Conservation (phyloP, 495 filamentous ascomycete genomes). For the Penicillium steckii region DNA sequence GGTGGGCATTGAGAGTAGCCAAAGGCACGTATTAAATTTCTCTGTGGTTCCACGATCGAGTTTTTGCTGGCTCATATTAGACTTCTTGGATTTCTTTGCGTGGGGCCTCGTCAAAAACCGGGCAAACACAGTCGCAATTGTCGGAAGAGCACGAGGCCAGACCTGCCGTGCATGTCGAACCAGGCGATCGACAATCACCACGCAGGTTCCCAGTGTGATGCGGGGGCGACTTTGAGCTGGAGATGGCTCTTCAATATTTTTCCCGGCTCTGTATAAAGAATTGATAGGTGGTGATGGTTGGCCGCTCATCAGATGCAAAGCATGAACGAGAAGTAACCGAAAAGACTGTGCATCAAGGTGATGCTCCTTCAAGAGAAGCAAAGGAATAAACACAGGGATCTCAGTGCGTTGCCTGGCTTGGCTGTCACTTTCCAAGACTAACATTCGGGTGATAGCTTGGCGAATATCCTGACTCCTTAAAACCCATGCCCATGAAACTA, state of each 20-base stretch:
- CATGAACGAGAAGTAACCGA: slow-evolving; percentile 42
- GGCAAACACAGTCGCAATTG: slow-evolving; percentile 41
- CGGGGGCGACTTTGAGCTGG: slow-evolving; percentile 9
- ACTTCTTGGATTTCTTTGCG: background rate
- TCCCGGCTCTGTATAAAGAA: background rate
- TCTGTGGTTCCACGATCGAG: slow-evolving; percentile 27
- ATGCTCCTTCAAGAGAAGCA: slow-evolving; percentile 48
- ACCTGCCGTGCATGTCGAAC: slow-evolving; percentile 56
- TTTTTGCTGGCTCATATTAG: slow-evolving; percentile 1
- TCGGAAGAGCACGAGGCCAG: slow-evolving; percentile 55
- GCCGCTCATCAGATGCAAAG: slow-evolving; percentile 38
- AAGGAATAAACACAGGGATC: slow-evolving; percentile 50
- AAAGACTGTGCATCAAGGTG: slow-evolving; percentile 41
- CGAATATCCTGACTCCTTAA: slow-evolving; percentile 41
- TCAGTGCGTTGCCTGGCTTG: slow-evolving; percentile 3
- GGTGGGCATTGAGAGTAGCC: slow-evolving; percentile 53
- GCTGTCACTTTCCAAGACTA: slow-evolving; percentile 31
- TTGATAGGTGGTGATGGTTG: slow-evolving; percentile 19
- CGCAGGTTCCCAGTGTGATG: slow-evolving; percentile 29
- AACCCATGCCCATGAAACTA: slow-evolving; percentile 59
- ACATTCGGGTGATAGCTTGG: slow-evolving; percentile 41
- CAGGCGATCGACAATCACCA: slow-evolving; percentile 48
- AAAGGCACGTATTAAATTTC: slow-evolving; percentile 54
- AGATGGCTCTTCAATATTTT: slow-evolving; percentile 2
- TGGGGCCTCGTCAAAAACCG: slow-evolving; percentile 28